A percentile compares a stretch with the other conserved stretches of the same genome.
These are phyloP conservation scores for Platanthera guangdongensis DNA, from an alignment of 106 monocot genomes.

Conservation along the genomic window DNA sequence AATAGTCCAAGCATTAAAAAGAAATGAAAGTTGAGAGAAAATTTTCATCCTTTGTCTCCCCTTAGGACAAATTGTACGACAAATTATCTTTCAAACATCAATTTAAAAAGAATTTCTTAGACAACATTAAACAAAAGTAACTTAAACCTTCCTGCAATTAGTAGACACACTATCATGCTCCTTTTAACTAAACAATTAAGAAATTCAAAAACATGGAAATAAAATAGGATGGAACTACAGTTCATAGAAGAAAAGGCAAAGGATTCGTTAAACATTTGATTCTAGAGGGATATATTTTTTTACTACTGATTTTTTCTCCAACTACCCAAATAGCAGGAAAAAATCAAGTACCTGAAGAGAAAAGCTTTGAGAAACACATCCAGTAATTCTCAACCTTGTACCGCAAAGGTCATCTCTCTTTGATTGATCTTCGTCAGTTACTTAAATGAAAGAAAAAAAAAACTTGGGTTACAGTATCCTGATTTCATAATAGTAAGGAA, in stretches of 20 bases:
- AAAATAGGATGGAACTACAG: background rate
- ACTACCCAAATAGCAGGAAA: background rate
- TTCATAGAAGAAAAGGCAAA: background rate
- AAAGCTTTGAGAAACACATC: constrained; percentile 69
- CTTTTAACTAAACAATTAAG: background rate
- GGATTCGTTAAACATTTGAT: background rate
- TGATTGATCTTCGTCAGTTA: constrained; percentile 50
- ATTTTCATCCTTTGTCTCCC: too few relatives aligned
- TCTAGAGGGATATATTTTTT: background rate
- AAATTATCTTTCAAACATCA: background rate
- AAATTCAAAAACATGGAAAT: background rate
- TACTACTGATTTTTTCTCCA: background rate
- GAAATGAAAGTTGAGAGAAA: background rate
- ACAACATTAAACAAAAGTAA: background rate
- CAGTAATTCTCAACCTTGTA: constrained; percentile 75
- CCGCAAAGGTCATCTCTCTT: constrained; percentile 31
- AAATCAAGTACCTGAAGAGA: constrained; percentile 39
- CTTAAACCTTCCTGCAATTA: background rate
- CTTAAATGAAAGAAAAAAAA: constrained; percentile 28
- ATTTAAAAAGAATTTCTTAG: background rate
- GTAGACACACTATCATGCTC: background rate
- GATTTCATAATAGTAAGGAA: background rate
- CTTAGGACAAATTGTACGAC: background rate
- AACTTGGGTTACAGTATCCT: background rate
- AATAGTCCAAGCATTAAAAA: background rate